phyloP scores from a whole-genome alignment of 768 basidiomycete genomes.

The Tephrocybe sp. region DNA sequence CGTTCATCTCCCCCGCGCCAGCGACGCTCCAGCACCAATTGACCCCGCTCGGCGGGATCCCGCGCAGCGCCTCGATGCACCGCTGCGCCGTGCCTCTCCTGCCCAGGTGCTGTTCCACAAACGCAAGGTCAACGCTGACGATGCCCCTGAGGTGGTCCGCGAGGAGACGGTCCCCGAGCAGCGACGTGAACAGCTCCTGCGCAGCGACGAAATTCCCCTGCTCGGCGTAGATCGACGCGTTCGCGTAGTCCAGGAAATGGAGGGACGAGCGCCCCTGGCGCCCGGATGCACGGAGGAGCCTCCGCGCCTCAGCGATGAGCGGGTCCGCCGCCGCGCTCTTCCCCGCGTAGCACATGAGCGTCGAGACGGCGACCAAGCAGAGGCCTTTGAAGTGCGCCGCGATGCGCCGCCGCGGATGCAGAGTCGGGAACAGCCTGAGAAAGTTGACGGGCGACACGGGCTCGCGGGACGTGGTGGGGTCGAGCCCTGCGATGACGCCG shows the following conservation, averaged over 20 bases:
- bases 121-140: background rate
- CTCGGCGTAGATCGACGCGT: background rate
- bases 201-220: constrained; percentile 3
- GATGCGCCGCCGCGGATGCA: background rate
- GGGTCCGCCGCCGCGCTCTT: constrained; percentile 1
- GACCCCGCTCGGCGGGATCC: background rate
- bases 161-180: background rate
- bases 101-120: background rate
- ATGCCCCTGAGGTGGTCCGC: background rate
- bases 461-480: background rate
- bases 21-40: background rate
- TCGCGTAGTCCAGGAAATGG: background rate
- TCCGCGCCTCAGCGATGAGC: background rate
- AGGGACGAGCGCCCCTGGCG: background rate
- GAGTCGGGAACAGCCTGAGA: background rate
- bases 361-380: constrained; percentile 1
- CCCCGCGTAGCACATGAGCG: background rate
- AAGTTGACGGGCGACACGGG: background rate
- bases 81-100: background rate
- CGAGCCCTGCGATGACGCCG: background rate
- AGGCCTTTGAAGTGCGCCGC: background rate
- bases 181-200: background rate
- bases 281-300: background rate
- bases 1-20: constrained; percentile 1
- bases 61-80: background rate